Conservation (phyloP, 2,329 filamentous ascomycete genomes). For the Tolypocladium ophioglossoides region DNA sequence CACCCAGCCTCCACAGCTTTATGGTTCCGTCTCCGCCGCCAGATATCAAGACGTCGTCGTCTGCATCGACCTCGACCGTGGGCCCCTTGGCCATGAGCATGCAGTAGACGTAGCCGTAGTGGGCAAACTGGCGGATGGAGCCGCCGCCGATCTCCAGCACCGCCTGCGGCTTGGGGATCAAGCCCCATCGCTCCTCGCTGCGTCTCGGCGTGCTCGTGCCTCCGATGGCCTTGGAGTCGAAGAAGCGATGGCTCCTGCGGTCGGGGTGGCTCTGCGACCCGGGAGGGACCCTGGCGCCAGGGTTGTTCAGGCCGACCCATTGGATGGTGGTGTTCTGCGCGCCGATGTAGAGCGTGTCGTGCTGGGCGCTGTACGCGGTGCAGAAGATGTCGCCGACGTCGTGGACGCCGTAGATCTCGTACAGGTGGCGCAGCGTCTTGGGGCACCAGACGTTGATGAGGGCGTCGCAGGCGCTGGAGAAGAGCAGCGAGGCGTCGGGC, state of each 20-base stretch:
- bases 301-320: constrained; percentile 71
- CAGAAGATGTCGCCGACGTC: constrained; percentile 96
- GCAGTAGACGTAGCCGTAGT: constrained; percentile 92
- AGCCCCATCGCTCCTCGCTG: constrained; percentile 44
- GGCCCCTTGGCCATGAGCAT: constrained; percentile 76
- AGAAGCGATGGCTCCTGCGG: constrained; percentile 75
- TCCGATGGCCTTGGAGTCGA: constrained; percentile 80
- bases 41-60: constrained; percentile 76
- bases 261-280: constrained; percentile 62
- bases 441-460: constrained; percentile 93
- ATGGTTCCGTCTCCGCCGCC: constrained; percentile 91
- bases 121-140: constrained; percentile 79
- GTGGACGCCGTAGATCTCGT: constrained; percentile 86
- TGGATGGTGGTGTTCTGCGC: constrained; percentile 93
- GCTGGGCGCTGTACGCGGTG: constrained; percentile 71
- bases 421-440: constrained; percentile 61
- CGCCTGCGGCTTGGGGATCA: constrained; percentile 42
- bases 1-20: constrained; percentile 72
- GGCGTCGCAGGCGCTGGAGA: constrained; percentile 88
- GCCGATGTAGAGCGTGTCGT: constrained; percentile 80
- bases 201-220: constrained; percentile 69
- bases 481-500: constrained; percentile 62
- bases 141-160: constrained; percentile 72
- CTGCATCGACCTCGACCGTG: constrained; percentile 54
- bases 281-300: constrained; percentile 45